phyloP scores from a whole-genome alignment of 148 eudicot species.

The Suaeda aralocaspica region DNA sequence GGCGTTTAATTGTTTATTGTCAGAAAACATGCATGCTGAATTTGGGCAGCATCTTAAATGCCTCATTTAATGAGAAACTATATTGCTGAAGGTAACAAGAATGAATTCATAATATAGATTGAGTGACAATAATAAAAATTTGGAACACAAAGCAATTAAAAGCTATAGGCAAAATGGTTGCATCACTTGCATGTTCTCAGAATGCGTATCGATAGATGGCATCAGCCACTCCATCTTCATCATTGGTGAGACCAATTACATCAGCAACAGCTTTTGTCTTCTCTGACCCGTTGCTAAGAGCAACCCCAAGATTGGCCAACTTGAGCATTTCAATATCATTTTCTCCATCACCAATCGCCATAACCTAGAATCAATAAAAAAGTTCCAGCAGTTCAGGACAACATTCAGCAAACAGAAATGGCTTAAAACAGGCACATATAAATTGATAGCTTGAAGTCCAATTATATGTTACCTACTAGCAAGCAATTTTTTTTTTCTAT shows the following conservation, averaged over 20 bases:
- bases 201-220: constrained; percentile 91
- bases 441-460: not conserved
- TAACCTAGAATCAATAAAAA: constrained; percentile 39
- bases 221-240: constrained; percentile 96
- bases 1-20: not conserved
- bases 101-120: not conserved
- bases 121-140: not conserved
- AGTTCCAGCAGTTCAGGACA: not conserved
- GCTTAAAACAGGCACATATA: not conserved
- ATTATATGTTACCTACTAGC: not conserved
- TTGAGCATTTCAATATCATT: constrained; percentile 93
- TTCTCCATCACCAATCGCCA: constrained; percentile 97
- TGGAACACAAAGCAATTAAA: not conserved
- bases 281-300: constrained; percentile 88
- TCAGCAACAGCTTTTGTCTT: constrained; percentile 75
- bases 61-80: not conserved
- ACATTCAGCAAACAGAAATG: not conserved
- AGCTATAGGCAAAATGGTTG: not conserved
- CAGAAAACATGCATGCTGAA: not conserved
- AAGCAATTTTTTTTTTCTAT: no score
- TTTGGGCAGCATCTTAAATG: not conserved
- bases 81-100: not conserved
- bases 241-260: constrained; percentile 70
- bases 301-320: constrained; percentile 76
- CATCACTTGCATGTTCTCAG: constrained; percentile 16